Evolutionary conservation across 2,329 filamentous ascomycete species (phyloP).

Genomic region (Colletotrichum falcatum): DNA sequence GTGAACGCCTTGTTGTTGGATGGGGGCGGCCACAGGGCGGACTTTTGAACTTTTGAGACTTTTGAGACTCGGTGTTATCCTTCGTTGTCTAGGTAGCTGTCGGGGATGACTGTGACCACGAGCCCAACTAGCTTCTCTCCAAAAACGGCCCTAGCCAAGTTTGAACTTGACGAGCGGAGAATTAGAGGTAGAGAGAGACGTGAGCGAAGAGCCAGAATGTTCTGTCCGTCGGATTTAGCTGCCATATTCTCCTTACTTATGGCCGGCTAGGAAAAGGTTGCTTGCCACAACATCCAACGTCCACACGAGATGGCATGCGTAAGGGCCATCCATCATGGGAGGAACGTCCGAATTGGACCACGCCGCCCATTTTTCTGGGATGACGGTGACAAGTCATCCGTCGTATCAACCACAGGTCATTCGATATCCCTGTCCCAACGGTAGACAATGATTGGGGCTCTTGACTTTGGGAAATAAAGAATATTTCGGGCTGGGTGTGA

Average conservation of each 20-base stretch:
- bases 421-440: slow-evolving; percentile 20
- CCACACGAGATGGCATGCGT: slow-evolving; percentile 36
- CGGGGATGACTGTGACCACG: slow-evolving; percentile 2
- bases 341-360: slow-evolving; percentile 30
- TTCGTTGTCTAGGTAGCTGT: not conserved
- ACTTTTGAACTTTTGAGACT: slow-evolving; percentile 10
- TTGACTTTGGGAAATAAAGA: slow-evolving; percentile 11
- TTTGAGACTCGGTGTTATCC: slow-evolving; percentile 1
- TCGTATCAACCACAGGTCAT: slow-evolving; percentile 23
- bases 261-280: slow-evolving; percentile 27
- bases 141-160: not conserved
- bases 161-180: not conserved
- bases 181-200: not conserved
- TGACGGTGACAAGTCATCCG: slow-evolving; percentile 29
- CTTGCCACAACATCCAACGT: slow-evolving; percentile 34
- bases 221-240: slow-evolving; percentile 2
- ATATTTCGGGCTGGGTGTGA: slow-evolving; percentile 13
- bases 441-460: not conserved
- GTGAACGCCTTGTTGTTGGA: slow-evolving; percentile 28
- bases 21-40: slow-evolving; percentile 30
- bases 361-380: slow-evolving; percentile 10
- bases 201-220: slow-evolving; percentile 13
- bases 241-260: slow-evolving; percentile 10
- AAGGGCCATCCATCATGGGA: slow-evolving; percentile 28
- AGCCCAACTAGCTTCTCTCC: not conserved